Percentiles rank a stretch among this genome's conserved stretches.
Evolutionary conservation across 352 stramenopile species (phyloP).

Genomic region (Aphanomyces euteiches): DNA sequence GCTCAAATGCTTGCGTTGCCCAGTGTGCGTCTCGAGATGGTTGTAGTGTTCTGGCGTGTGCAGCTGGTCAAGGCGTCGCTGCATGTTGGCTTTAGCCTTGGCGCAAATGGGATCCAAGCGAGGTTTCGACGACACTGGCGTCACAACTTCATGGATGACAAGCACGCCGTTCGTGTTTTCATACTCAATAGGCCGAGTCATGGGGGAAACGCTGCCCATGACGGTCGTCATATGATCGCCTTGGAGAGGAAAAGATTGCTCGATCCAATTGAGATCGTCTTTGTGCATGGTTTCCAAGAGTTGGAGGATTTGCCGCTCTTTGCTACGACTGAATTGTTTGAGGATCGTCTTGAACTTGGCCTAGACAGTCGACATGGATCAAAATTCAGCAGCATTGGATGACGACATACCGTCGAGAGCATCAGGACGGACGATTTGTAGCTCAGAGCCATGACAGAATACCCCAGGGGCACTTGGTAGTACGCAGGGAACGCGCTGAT

Average conservation of each 20-base stretch:
- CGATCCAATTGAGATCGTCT: background rate
- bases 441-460: conserved; percentile 2
- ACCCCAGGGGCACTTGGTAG: background rate
- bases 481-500: background rate
- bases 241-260: background rate
- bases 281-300: background rate
- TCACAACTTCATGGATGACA: conserved; percentile 19
- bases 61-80: conserved; percentile 12
- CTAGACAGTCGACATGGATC: background rate
- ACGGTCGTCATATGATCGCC: background rate
- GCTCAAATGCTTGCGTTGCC: conserved; percentile 38
- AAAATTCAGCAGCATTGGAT: background rate
- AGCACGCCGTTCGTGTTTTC: conserved; percentile 5
- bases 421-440: conserved; percentile 19
- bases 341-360: conserved; percentile 22
- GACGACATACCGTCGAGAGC: background rate
- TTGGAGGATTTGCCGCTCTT: background rate
- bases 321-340: background rate
- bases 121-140: background rate
- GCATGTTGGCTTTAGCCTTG: conserved; percentile 22
- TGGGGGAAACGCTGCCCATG: background rate
- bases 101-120: conserved; percentile 3
- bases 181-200: conserved; percentile 16
- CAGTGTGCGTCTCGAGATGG: conserved; percentile 30
- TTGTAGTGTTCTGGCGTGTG: conserved; percentile 23